Evolutionary conservation across 345 rosid genomes (phyloP).

Genomic region (Iberis pinnata): DNA sequence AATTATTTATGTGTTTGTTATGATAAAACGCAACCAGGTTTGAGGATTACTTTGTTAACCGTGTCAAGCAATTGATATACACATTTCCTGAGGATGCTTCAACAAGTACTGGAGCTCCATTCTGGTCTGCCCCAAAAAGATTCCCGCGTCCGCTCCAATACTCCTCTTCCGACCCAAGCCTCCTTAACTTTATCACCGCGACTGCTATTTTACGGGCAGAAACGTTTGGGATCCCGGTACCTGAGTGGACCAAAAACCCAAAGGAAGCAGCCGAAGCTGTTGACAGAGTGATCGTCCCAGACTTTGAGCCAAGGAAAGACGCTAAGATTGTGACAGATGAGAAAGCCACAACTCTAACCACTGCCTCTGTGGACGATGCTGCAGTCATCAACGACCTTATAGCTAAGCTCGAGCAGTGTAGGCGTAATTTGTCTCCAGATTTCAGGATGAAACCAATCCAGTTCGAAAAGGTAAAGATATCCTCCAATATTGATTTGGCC

Average conservation of each 20-base stretch:
- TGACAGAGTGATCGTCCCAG: conserved; percentile 53
- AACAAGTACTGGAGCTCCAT: conserved; percentile 57
- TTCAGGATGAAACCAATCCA: conserved; percentile 67
- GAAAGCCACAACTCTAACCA: conserved; percentile 42
- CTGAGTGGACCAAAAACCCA: conserved; percentile 63
- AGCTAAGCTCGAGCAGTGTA: conserved; percentile 41
- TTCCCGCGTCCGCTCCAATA: conserved; percentile 61
- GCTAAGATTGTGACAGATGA: conserved; percentile 63
- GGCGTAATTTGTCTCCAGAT: conserved; percentile 36
- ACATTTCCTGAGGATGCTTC: conserved; percentile 89
- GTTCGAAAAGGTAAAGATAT: conserved; percentile 57
- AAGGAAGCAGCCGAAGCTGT: conserved; percentile 49
- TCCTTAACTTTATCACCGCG: conserved; percentile 60
- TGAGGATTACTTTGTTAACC: conserved; percentile 78
- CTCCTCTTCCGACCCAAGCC: conserved; percentile 61
- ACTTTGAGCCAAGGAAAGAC: conserved; percentile 54
- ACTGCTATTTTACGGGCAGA: conserved; percentile 76
- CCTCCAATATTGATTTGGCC: neutral
- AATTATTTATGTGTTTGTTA: conserved; percentile 5
- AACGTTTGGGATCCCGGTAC: conserved; percentile 69
- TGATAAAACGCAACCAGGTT: conserved; percentile 41
- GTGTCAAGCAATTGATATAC: conserved; percentile 68
- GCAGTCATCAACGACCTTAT: conserved; percentile 45
- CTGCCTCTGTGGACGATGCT: conserved; percentile 48
- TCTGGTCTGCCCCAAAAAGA: conserved; percentile 76